Evolutionary conservation across 805 yeast genomes (phyloP).

Genomic region (Barnettozyma salicaria): DNA sequence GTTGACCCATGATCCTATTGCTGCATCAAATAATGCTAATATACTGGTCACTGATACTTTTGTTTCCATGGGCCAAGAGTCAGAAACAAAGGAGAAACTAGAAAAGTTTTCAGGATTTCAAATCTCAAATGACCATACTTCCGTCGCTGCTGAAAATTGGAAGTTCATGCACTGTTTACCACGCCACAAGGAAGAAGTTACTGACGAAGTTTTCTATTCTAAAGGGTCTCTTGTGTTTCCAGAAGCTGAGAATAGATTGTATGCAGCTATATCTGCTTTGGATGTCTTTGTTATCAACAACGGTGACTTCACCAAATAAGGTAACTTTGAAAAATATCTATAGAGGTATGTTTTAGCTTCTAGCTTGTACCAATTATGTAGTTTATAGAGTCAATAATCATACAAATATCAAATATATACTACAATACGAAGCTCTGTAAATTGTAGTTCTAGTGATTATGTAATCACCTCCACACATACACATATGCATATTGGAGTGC

Average conservation of each 20-base stretch:
- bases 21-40: slow-evolving; percentile 69
- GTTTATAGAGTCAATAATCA: background rate
- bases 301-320: slow-evolving; percentile 44
- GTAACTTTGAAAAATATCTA: too few relatives aligned
- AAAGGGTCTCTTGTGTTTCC: slow-evolving; percentile 81
- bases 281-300: slow-evolving; percentile 86
- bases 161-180: slow-evolving; percentile 98
- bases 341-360: too few relatives aligned
- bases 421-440: too few relatives aligned
- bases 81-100: slow-evolving; percentile 63
- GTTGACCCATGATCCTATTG: slow-evolving; percentile 64
- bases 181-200: slow-evolving; percentile 90
- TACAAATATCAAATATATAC: background rate
- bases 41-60: slow-evolving; percentile 93
- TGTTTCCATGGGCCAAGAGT: slow-evolving; percentile 97
- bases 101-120: slow-evolving; percentile 84
- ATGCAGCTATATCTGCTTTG: slow-evolving; percentile 91
- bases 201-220: slow-evolving; percentile 87
- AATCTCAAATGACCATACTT: slow-evolving; percentile 60
- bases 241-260: slow-evolving; percentile 94
- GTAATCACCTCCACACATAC: too few relatives aligned
- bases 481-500: too few relatives aligned
- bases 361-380: too few relatives aligned
- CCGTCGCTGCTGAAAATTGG: slow-evolving; percentile 61
- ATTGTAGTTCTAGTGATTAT: too few relatives aligned